Conservation (phyloP, 208 protist genomes). For the Trypanosoma boissoni region DNA sequence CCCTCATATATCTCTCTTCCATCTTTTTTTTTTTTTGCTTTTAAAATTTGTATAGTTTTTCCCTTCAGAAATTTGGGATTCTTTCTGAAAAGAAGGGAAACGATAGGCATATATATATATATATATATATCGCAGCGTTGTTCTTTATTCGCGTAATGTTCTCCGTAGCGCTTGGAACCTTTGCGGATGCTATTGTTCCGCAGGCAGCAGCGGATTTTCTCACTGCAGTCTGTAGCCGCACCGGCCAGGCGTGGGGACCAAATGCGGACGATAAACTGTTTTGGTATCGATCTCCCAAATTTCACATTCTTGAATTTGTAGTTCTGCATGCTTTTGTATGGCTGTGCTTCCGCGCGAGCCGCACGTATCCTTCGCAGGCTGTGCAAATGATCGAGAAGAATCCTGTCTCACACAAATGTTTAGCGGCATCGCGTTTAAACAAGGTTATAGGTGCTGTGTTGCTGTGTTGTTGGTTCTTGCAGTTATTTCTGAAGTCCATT, state of each 20-base stretch:
- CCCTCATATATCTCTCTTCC: neutral
- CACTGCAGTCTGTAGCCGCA: slow-evolving; percentile 24
- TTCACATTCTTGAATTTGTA: slow-evolving; percentile 53
- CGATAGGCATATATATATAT: neutral
- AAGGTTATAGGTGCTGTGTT: slow-evolving; percentile 30
- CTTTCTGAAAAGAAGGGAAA: neutral
- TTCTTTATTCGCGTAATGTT: neutral
- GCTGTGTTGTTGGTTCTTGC: slow-evolving; percentile 34
- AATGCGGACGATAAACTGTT: slow-evolving; percentile 28
- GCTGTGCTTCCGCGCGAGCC: slow-evolving; percentile 29
- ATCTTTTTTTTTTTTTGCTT: neutral
- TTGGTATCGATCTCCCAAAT: slow-evolving; percentile 67
- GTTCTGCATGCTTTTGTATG: slow-evolving; percentile 23
- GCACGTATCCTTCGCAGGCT: slow-evolving; percentile 21
- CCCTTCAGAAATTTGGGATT: neutral
- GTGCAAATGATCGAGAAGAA: neutral
- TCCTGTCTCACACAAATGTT: slow-evolving; percentile 19
- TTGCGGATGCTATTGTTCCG: slow-evolving; percentile 38
- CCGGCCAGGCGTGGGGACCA: slow-evolving; percentile 58
- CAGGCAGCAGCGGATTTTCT: slow-evolving; percentile 34
- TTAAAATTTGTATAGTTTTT: neutral
- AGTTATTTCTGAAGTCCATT: slow-evolving; percentile 46
- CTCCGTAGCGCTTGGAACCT: slow-evolving; percentile 1
- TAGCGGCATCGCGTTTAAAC: slow-evolving; percentile 39
- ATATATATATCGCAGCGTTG: neutral